Base-by-base conservation (phyloP, 306 rosid genomes). In the Luffa acutangula region DNA sequence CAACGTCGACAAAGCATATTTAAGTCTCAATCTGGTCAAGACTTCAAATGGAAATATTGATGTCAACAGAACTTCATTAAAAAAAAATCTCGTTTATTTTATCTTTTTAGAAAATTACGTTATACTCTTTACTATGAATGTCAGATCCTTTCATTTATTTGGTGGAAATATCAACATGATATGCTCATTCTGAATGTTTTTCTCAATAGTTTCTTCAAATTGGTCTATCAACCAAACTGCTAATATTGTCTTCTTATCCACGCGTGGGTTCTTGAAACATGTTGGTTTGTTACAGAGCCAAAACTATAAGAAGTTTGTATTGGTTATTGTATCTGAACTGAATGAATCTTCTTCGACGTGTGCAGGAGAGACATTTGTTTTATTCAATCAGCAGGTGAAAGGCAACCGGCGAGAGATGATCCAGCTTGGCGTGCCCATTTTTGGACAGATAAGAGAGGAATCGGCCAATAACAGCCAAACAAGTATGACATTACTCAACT, bases 341-440 rank as follows among this genome's bases (percentile, higher is more conserved):
- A 88, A 73, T 33, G 5, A 78, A 79, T 59, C 43, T 71, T 82
- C 45, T 79, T 78, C 9, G 20, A 67, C 42, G 41, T 45, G 31
- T 81, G 72, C 82, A 96, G 99, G 98, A 18, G 99, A 91, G 74
- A 88, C 99, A 49, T 96, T 89, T 80, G 87, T 96, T 51, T 80
- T 96, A 81, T 96, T 96, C 91, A 96, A 96, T 82, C 87, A 93
- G 85, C 93, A 93, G 85, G 82, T 93, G 74, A 96, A 96, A 80
- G 99, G 97, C 48, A 93, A 87, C 87, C 92, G 86, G 87, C 87
- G 98, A 87, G 99, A 96, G 90, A 80, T 93, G 87, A 89, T 96
- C 81, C 99, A 93, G 85, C 84, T 93, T 52, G 99, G 99, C 20
- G 88, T 90, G 80, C 99, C 99, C 81, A 87, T 96, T 83, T 96